A percentile compares a stretch with the other conserved stretches of the same genome.
phyloP scores from a whole-genome alignment of 225 moss, liverwort and hornwort genomes.

The Bryoerythrophyllum caledonicum region DNA sequence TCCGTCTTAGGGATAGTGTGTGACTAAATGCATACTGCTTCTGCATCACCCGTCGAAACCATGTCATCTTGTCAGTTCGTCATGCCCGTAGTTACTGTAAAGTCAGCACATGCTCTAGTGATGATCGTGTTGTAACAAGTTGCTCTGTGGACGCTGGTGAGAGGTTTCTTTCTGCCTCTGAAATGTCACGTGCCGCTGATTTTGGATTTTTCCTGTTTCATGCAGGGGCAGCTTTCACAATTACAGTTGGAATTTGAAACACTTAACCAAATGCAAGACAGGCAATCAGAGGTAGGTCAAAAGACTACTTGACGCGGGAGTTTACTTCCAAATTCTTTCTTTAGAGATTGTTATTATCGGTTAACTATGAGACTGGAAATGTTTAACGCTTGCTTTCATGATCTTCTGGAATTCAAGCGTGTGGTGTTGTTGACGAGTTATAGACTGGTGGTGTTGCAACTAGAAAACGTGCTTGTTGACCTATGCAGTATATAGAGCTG shows the following conservation, averaged over 20 bases:
- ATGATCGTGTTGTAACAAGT: neutral
- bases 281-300: constrained; percentile 37
- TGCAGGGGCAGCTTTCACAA: constrained; percentile 5
- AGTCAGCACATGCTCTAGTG: neutral
- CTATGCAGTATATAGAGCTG: neutral
- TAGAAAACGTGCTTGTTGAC: neutral
- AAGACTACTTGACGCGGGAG: neutral
- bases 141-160: neutral
- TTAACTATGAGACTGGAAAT: neutral
- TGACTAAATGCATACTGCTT: neutral
- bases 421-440: neutral
- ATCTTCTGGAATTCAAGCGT: neutral
- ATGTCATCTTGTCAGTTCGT: neutral
- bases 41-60: neutral
- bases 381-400: neutral
- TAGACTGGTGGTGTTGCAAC: neutral
- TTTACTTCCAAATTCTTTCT: neutral
- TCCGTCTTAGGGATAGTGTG: neutral
- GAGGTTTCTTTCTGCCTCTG: neutral
- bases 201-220: neutral
- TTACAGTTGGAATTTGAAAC: neutral
- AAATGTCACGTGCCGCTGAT: constrained; percentile 4
- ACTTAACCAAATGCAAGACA: constrained; percentile 44
- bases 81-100: neutral
- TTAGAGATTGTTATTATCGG: neutral